These are phyloP conservation scores for Paramecium octaurelia DNA, from an alignment of 73 alveolate genomes.

Conservation along the genomic window DNA sequence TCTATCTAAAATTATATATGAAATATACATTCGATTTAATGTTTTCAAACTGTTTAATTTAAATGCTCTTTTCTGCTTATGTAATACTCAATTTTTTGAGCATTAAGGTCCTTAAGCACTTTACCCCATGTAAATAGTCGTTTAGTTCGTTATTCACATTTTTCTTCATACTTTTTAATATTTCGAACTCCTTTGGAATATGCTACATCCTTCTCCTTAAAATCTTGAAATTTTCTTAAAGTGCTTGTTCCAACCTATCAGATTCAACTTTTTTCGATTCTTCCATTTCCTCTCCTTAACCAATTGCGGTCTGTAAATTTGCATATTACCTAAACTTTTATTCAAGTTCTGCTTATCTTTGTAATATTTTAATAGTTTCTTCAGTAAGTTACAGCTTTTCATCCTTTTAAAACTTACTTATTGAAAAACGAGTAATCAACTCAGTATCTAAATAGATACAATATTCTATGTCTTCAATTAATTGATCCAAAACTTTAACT, in stretches of 20 bases:
- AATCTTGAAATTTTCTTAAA: constrained; percentile 47
- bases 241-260: constrained; percentile 11
- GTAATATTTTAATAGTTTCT: constrained; percentile 17
- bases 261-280: constrained; percentile 49
- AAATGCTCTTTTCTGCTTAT: constrained; percentile 43
- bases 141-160: constrained; percentile 48
- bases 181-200: constrained; percentile 43
- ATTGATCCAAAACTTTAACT: constrained; percentile 44
- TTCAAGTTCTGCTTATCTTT: constrained; percentile 53
- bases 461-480: not conserved
- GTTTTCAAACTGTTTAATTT: constrained; percentile 3
- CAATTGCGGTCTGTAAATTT: not conserved
- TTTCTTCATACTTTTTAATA: constrained; percentile 30
- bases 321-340: constrained; percentile 42
- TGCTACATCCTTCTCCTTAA: constrained; percentile 21
- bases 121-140: constrained; percentile 52
- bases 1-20: not conserved
- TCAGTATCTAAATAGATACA: constrained; percentile 52
- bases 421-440: constrained; percentile 24
- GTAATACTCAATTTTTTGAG: constrained; percentile 49
- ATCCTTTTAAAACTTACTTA: constrained; percentile 54
- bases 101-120: constrained; percentile 26
- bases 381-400: not conserved
- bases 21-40: constrained; percentile 10
- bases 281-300: constrained; percentile 54